These are phyloP conservation scores for Cyberlindnera saturnus DNA, from an alignment of 805 yeast species.

Conservation along the genomic window DNA sequence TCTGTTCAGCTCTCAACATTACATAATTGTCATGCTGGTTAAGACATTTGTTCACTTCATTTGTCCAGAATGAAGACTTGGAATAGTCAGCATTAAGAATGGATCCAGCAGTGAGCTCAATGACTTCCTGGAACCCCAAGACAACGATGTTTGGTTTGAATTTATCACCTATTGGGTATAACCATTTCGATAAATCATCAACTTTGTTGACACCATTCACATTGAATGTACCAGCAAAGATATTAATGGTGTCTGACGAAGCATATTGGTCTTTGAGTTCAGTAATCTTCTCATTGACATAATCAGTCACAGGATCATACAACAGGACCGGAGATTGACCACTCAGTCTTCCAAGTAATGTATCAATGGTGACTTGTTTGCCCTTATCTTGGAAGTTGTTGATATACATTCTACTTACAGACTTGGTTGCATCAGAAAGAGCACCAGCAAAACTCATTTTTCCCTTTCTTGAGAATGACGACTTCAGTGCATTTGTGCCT, in stretches of 20 bases:
- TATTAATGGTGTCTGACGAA: conserved; percentile 47
- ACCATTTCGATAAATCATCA: conserved; percentile 65
- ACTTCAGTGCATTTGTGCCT: conserved; percentile 94
- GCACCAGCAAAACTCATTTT: conserved; percentile 97
- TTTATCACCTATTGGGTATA: conserved; percentile 64
- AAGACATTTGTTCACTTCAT: conserved; percentile 53
- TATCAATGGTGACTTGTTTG: conserved; percentile 85
- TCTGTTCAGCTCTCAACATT: conserved; percentile 67
- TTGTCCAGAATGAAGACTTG: conserved; percentile 75
- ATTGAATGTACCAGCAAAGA: conserved; percentile 83
- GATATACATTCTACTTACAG: conserved; percentile 90
- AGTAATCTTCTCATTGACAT: conserved; percentile 58
- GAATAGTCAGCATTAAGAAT: conserved; percentile 82
- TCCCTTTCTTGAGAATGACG: conserved; percentile 90
- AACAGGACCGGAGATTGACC: conserved; percentile 65
- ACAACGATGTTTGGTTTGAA: conserved; percentile 72
- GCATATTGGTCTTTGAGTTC: conserved; percentile 44
- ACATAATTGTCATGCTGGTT: conserved; percentile 52
- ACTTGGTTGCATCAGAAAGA: conserved; percentile 92
- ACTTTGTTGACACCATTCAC: conserved; percentile 65
- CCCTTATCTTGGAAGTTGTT: conserved; percentile 92
- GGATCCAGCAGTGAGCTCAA: conserved; percentile 88
- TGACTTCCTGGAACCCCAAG: conserved; percentile 91
- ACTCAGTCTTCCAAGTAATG: conserved; percentile 74
- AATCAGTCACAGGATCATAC: conserved; percentile 86